Conservation (phyloP, 2,329 filamentous ascomycete species). For the Aspergillus oerlinghausenensis region DNA sequence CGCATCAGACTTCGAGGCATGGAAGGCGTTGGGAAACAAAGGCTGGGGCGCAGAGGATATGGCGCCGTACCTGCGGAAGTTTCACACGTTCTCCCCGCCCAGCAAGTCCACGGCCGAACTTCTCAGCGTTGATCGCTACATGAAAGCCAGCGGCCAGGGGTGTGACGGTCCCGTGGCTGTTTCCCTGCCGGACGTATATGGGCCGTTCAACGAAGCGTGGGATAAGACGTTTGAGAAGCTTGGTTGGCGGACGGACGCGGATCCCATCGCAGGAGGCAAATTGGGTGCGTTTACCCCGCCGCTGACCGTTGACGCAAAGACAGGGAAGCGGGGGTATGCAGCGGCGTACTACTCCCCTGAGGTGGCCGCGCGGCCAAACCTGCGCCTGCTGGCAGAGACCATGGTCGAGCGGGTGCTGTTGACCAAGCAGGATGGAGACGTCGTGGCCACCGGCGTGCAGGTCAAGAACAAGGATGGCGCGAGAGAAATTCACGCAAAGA, state of each 20-base stretch:
- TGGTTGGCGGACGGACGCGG: constrained; percentile 18
- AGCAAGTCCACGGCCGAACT: constrained; percentile 17
- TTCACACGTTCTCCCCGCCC: constrained; percentile 23
- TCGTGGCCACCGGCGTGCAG: constrained; percentile 17
- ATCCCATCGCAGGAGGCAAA: constrained; percentile 36
- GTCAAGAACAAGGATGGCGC: constrained; percentile 17
- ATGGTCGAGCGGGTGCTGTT: constrained; percentile 45
- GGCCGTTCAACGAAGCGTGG: constrained; percentile 20
- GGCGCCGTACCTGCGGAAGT: constrained; percentile 49
- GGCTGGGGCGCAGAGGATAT: constrained; percentile 45
- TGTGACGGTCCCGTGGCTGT: constrained; percentile 16
- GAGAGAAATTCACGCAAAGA: constrained; percentile 30
- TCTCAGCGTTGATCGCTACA: constrained; percentile 12
- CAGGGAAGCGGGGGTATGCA: constrained; percentile 35
- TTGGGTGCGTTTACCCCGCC: constrained; percentile 37
- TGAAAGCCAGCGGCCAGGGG: constrained; percentile 15
- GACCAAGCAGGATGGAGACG: constrained; percentile 22
- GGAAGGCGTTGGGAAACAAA: constrained; percentile 43
- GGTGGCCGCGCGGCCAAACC: constrained; percentile 39
- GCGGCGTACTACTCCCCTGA: constrained; percentile 40
- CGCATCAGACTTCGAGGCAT: constrained; percentile 41
- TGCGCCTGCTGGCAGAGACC: constrained; percentile 45
- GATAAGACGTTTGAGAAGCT: constrained; percentile 16
- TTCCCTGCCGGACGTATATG: constrained; percentile 30
- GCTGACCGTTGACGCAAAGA: constrained; percentile 29